Evolutionary conservation across 371 early-diverging fungal genomes (phyloP).

Genomic region (Apophysomyces trapeziformis): DNA sequence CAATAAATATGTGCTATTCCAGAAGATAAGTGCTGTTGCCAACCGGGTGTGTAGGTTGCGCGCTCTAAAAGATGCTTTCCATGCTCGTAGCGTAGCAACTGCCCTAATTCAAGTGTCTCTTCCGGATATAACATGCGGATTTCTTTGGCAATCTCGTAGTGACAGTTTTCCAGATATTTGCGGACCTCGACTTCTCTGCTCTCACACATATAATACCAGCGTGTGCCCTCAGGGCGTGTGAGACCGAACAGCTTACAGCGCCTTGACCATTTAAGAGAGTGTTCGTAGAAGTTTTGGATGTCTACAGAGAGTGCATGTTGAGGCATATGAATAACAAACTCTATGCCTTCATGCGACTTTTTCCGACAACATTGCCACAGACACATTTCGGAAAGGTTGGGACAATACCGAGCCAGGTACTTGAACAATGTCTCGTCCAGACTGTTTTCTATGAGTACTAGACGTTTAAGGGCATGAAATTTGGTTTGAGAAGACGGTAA

Average conservation of each 20-base stretch:
- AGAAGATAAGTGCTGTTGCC: background rate
- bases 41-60: background rate
- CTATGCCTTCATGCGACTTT: background rate
- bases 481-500: background rate
- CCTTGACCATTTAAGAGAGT: background rate
- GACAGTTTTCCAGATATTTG: background rate
- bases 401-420: background rate
- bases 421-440: background rate
- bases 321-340: background rate
- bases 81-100: background rate
- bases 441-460: background rate
- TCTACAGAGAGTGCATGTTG: constrained; percentile 3
- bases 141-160: constrained; percentile 5
- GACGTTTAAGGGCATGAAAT: background rate
- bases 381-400: background rate
- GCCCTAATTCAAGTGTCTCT: background rate
- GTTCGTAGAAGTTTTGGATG: background rate
- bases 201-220: background rate
- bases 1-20: constrained; percentile 2
- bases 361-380: constrained; percentile 5
- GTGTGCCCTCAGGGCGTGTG: background rate
- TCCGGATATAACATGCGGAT: background rate
- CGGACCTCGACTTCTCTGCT: constrained; percentile 1
- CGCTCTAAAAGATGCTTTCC: background rate
- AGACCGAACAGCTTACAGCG: background rate